Conservation (phyloP, 2,329 filamentous ascomycete species). For the Pestalotiopsis sp. region DNA sequence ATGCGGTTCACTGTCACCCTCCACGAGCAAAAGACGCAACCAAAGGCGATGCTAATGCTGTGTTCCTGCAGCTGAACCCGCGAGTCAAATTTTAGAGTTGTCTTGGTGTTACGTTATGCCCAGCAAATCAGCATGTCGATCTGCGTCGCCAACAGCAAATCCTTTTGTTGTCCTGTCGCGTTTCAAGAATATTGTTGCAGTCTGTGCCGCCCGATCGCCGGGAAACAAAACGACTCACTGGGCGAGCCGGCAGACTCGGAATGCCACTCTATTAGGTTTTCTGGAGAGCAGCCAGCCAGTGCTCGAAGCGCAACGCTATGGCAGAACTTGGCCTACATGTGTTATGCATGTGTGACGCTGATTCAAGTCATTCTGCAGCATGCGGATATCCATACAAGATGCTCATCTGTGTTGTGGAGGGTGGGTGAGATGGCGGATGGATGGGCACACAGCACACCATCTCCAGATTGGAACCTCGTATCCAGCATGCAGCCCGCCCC, state of each 20-base stretch:
- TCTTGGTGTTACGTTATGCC: neutral
- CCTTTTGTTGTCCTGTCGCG: neutral
- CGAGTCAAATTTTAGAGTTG: slow-evolving; percentile 9
- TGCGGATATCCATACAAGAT: neutral
- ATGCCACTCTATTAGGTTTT: neutral
- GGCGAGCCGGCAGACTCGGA: neutral
- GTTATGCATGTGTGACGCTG: neutral
- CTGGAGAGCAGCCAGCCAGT: neutral
- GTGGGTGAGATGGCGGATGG: neutral
- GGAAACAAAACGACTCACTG: neutral
- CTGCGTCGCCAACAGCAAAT: neutral
- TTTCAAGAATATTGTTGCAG: neutral
- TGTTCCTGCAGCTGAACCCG: slow-evolving; percentile 11
- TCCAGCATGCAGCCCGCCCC: neutral
- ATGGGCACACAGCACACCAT: neutral
- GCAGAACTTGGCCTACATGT: neutral
- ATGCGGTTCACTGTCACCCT: slow-evolving; percentile 3
- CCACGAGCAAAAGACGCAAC: neutral
- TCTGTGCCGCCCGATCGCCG: neutral
- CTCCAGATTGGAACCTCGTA: neutral
- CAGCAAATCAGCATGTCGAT: neutral
- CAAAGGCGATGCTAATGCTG: neutral
- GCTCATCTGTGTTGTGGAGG: neutral
- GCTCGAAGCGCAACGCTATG: neutral
- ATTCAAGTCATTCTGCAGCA: neutral